Conservation (phyloP, 176 grass and related monocot genomes). For the barley (Hordeum vulgare) region DNA sequence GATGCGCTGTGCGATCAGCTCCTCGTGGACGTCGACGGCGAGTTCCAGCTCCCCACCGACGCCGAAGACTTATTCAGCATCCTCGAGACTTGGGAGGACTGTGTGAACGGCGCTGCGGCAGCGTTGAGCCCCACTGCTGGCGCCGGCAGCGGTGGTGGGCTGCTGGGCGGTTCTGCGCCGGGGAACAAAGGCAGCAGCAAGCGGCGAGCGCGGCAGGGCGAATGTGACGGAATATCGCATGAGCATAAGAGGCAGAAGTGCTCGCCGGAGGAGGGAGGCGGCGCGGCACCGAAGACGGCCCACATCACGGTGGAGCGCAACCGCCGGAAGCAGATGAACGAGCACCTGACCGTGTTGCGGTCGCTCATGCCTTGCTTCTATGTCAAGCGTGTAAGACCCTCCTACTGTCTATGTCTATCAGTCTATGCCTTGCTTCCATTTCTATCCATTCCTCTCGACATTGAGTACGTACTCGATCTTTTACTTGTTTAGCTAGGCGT, state of each 20-base stretch:
- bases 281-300: conserved; percentile 19
- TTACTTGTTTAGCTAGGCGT: background rate
- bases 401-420: background rate
- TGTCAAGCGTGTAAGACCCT: conserved; percentile 58
- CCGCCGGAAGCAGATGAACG: conserved; percentile 85
- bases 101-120: background rate
- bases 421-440: too few species aligned
- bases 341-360: conserved; percentile 55
- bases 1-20: conserved; percentile 42
- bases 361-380: conserved; percentile 83
- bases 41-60: conserved; percentile 19
- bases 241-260: conserved; percentile 29
- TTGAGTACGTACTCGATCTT: background rate
- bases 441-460: background rate
- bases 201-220: background rate
- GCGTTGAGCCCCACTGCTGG: background rate
- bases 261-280: background rate
- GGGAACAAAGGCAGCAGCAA: background rate
- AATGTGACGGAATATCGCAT: background rate
- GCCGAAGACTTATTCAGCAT: conserved; percentile 60
- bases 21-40: conserved; percentile 31
- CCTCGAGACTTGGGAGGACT: conserved; percentile 60
- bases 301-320: conserved; percentile 85
- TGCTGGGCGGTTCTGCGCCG: background rate
- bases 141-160: background rate